Evolutionary conservation across 768 basidiomycete genomes (phyloP).

Genomic region (Dendrothele bispora): DNA sequence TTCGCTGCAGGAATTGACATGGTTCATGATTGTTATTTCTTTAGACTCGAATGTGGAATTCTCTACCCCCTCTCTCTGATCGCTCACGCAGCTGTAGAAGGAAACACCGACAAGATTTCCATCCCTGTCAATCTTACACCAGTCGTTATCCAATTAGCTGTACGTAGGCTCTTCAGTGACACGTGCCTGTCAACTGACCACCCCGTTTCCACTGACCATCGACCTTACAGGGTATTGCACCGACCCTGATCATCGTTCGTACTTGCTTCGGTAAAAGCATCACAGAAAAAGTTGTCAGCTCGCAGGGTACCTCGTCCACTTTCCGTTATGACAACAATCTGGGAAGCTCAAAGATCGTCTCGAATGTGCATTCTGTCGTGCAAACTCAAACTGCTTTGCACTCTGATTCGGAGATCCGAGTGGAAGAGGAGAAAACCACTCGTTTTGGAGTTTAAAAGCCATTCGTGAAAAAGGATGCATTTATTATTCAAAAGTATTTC

Average conservation of each 20-base stretch:
- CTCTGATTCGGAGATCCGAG: too few relatives aligned
- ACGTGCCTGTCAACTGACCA: not conserved
- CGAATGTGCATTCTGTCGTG: too few relatives aligned
- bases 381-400: too few relatives aligned
- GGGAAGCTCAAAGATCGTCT: too few relatives aligned
- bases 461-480: too few relatives aligned
- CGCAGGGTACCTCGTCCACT: too few relatives aligned
- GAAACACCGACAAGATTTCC: not conserved
- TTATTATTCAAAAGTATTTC: too few relatives aligned
- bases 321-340: too few relatives aligned
- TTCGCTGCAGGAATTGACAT: too few relatives aligned
- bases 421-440: too few relatives aligned
- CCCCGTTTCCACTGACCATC: too few relatives aligned
- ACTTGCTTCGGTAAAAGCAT: not conserved
- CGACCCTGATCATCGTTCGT: not conserved
- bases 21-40: not conserved
- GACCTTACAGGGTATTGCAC: not conserved
- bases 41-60: not conserved
- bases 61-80: not conserved
- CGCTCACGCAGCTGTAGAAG: not conserved
- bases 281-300: not conserved
- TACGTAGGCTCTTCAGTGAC: not conserved
- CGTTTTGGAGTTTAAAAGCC: too few relatives aligned
- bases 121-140: not conserved
- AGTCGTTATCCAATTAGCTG: not conserved